Evolutionary conservation across 2,329 filamentous ascomycete species (phyloP).

Genomic region (Sporothrix sp.): DNA sequence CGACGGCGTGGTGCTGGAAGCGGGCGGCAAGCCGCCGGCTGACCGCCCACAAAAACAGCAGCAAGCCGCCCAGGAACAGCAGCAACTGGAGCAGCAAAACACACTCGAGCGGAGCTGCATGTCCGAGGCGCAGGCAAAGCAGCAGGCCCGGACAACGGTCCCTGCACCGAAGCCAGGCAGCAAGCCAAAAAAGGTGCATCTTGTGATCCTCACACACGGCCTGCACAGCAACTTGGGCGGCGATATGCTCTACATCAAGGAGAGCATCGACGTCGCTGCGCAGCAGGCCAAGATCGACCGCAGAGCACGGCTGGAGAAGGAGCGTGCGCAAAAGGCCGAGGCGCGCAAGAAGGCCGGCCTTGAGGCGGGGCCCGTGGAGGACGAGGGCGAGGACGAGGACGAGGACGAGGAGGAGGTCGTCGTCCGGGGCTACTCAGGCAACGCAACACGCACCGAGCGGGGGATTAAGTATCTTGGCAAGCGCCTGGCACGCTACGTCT

Average conservation of each 20-base stretch:
- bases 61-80: slow-evolving; percentile 13
- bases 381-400: slow-evolving; percentile 24
- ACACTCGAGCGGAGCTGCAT: slow-evolving; percentile 1
- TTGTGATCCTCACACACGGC: slow-evolving; percentile 89
- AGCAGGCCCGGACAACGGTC: slow-evolving; percentile 7
- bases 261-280: slow-evolving; percentile 83
- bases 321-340: slow-evolving; percentile 21
- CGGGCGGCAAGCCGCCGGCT: neutral
- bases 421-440: slow-evolving; percentile 81
- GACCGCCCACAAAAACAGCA: slow-evolving; percentile 9
- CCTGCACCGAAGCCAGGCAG: slow-evolving; percentile 14
- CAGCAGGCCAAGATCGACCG: slow-evolving; percentile 63
- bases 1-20: neutral
- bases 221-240: slow-evolving; percentile 91
- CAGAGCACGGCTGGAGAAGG: slow-evolving; percentile 46
- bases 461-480: slow-evolving; percentile 98
- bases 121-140: slow-evolving; percentile 15
- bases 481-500: slow-evolving; percentile 79
- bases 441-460: slow-evolving; percentile 81
- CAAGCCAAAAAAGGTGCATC: slow-evolving; percentile 70
- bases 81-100: slow-evolving; percentile 1
- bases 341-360: neutral
- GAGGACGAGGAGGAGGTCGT: slow-evolving; percentile 77
- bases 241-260: slow-evolving; percentile 95
- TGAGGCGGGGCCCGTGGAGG: slow-evolving; percentile 22